These are phyloP conservation scores for Tanacetum coccineum DNA, from an alignment of 129 eudicot species.

Conservation along the genomic window DNA sequence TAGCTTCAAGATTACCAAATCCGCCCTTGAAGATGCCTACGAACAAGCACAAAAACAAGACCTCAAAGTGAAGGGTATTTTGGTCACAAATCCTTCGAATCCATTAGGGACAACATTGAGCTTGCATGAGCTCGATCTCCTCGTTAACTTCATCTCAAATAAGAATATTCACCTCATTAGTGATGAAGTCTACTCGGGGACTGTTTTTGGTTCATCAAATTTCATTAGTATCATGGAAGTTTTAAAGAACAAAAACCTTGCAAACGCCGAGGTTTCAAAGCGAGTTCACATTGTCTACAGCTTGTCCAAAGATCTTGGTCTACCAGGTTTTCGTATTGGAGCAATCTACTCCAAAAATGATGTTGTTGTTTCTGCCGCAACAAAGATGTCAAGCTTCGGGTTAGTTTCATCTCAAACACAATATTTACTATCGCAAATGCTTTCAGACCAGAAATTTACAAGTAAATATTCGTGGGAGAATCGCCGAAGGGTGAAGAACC, in stretches of 20 bases:
- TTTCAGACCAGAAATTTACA: slow-evolving; percentile 68
- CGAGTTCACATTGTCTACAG: slow-evolving; percentile 82
- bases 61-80: slow-evolving; percentile 75
- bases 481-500: slow-evolving; percentile 47
- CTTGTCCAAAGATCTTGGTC: slow-evolving; percentile 83
- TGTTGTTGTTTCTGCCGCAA: slow-evolving; percentile 60
- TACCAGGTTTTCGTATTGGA: slow-evolving; percentile 96
- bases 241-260: slow-evolving; percentile 34
- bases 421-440: slow-evolving; percentile 58
- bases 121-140: slow-evolving; percentile 59
- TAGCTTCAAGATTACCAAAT: slow-evolving; percentile 59
- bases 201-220: slow-evolving; percentile 53
- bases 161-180: slow-evolving; percentile 70
- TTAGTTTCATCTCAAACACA: slow-evolving; percentile 89
- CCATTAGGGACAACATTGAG: slow-evolving; percentile 80
- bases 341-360: slow-evolving; percentile 66
- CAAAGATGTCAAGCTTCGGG: slow-evolving; percentile 96
- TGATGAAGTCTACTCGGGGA: slow-evolving; percentile 91
- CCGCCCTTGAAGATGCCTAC: slow-evolving; percentile 79
- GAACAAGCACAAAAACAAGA: slow-evolving; percentile 55
- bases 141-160: slow-evolving; percentile 48
- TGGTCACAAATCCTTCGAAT: slow-evolving; percentile 87
- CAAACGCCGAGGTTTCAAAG: slow-evolving; percentile 40
- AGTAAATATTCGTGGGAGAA: slow-evolving; percentile 46
- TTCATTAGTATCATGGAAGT: slow-evolving; percentile 68